Evolutionary conservation across 2,329 filamentous ascomycete genomes (phyloP).

Genomic region (Neoscytalidium dimidiatum): DNA sequence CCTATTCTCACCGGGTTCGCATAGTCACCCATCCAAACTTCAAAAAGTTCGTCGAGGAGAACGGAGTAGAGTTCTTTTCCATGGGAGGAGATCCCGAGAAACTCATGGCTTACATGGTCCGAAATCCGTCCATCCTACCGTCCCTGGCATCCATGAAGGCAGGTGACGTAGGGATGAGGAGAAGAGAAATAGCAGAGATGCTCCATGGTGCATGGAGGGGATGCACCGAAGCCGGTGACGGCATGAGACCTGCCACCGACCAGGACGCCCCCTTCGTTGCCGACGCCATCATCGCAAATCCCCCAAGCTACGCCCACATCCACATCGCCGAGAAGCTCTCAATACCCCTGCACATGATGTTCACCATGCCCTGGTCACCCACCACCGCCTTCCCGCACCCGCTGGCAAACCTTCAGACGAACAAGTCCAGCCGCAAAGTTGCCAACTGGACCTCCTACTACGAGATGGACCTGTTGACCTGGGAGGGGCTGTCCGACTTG

Average conservation of each 20-base stretch:
- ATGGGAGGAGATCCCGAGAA: constrained; percentile 78
- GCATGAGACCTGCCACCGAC: neutral
- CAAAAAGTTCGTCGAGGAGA: constrained; percentile 71
- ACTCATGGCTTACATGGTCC: constrained; percentile 87
- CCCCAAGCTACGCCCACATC: constrained; percentile 75
- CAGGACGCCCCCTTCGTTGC: constrained; percentile 69
- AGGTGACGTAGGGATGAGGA: constrained; percentile 69
- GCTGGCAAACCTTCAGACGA: constrained; percentile 71
- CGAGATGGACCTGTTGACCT: constrained; percentile 67
- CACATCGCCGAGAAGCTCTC: constrained; percentile 75
- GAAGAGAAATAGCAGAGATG: constrained; percentile 76
- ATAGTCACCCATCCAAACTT: constrained; percentile 80
- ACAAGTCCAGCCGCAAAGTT: constrained; percentile 70
- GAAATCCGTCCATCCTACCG: constrained; percentile 77
- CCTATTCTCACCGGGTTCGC: constrained; percentile 69
- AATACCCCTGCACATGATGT: constrained; percentile 81
- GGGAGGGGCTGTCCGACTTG: constrained; percentile 68
- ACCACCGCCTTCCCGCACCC: constrained; percentile 77
- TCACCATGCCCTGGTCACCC: constrained; percentile 81
- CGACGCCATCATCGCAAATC: constrained; percentile 79
- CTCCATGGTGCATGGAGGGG: constrained; percentile 81
- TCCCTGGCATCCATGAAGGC: constrained; percentile 70
- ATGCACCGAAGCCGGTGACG: constrained; percentile 59
- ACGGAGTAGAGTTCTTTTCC: constrained; percentile 78
- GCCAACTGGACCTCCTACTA: constrained; percentile 76